Base-by-base conservation (phyloP, 805 yeast genomes). In the Kluyveromyces lactis region DNA sequence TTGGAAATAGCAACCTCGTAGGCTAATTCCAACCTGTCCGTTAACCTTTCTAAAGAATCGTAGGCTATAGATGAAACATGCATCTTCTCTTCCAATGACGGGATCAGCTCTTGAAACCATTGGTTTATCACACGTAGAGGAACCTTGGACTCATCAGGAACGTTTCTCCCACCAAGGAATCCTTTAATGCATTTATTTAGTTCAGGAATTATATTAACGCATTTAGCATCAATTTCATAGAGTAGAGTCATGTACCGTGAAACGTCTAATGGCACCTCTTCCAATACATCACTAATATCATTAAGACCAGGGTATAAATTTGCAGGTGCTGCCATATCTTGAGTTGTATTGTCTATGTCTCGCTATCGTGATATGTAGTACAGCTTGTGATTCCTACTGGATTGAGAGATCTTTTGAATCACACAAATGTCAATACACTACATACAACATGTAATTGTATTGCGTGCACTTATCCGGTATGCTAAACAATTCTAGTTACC, bases 71-170 rank as follows among this genome's bases (percentile, higher is more conserved):
- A 81, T 4, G 97, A 90, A 31, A 92, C 96, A 59, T 90, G 97
- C 94, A 92, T 86, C 62, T 92, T 92, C 58, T 92, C 97, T 57
- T 90, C 97, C 40, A 90, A 63, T 45, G 95, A 85, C 1, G 97
- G 97, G 67, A 90, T 77, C 41, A 90, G 69, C 42, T 85, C 95
- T 46, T 69, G 67, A 15, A 77, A 66, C 26, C 68, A 48, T 12
- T 50, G 49, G 24, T 71, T 67, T 23, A 75, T 67, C 28, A 58
- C 62, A 18, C 55, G 35, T 46, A 58, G 55, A 12, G 61, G 52
- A 33, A 49, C 50, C 56, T 51, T 38, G 36, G 16, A 18, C 19
- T 39, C 43, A 19, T 37, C 9, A 18, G 32, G 4, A 36, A 36
- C 3, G 32, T 37, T 9, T 18, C 35, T 26, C 23, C 41, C 38